Conservation (phyloP, 2,329 filamentous ascomycete species). For the Neospermospora avenae region DNA sequence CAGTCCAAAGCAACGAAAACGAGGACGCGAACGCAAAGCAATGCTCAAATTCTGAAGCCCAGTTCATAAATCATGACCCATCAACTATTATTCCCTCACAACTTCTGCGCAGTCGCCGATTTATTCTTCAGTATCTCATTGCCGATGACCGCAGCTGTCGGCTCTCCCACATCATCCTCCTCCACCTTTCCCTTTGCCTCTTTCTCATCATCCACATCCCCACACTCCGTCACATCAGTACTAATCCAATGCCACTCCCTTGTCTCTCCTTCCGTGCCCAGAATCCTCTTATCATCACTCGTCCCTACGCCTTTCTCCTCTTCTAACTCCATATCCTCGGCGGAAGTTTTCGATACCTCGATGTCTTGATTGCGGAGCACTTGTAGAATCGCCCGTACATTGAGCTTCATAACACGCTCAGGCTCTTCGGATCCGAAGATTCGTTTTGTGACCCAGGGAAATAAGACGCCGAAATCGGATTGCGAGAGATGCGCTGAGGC, state of each 20-base stretch:
- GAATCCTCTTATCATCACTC: conserved; percentile 28
- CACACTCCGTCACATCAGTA: conserved; percentile 21
- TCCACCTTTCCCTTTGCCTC: conserved; percentile 14
- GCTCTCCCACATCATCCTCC: conserved; percentile 13
- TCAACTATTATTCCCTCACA: too few species aligned
- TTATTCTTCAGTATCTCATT: conserved; percentile 24
- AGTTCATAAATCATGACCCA: too few species aligned
- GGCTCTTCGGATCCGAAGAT: conserved; percentile 57
- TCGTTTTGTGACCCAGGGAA: conserved; percentile 64
- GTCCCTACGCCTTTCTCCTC: conserved; percentile 14
- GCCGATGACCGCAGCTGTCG: conserved; percentile 22
- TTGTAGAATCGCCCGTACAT: conserved; percentile 56
- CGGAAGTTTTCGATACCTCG: conserved; percentile 47
- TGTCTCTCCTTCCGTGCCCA: conserved; percentile 24
- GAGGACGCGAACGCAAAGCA: too few species aligned
- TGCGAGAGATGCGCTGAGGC: conserved; percentile 78
- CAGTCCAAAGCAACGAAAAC: too few species aligned
- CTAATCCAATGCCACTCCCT: conserved; percentile 33
- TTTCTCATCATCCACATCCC: conserved; percentile 20
- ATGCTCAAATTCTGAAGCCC: too few species aligned
- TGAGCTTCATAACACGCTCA: conserved; percentile 56
- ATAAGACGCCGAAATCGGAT: conserved; percentile 79
- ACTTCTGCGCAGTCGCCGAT: conserved; percentile 10
- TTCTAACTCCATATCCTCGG: conserved; percentile 37
- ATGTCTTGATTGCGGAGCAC: conserved; percentile 50